Conservation (phyloP, 768 basidiomycete genomes). For the Ephemerocybe angulata region DNA sequence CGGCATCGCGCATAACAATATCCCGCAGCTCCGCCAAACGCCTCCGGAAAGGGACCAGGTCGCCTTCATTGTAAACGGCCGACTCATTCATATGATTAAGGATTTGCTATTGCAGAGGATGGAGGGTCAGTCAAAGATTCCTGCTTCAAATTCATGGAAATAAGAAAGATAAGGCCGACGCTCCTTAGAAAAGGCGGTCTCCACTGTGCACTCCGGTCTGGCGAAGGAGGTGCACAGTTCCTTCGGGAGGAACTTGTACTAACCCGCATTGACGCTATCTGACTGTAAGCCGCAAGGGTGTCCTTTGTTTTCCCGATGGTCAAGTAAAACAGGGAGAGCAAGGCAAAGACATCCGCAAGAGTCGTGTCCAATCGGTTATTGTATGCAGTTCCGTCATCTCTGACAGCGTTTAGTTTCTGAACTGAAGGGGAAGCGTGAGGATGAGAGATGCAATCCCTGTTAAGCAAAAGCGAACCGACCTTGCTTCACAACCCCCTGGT, state of each 20-base stretch:
- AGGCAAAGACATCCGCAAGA: conserved; percentile 91
- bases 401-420: conserved; percentile 86
- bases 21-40: conserved; percentile 78
- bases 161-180: conserved; percentile 1
- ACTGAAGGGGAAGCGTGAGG: conserved; percentile 44
- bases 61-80: conserved; percentile 86
- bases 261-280: conserved; percentile 93
- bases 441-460: background rate
- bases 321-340: conserved; percentile 95
- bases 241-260: conserved; percentile 35
- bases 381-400: conserved; percentile 69
- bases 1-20: conserved; percentile 81
- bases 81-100: conserved; percentile 95
- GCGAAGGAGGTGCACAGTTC: background rate
- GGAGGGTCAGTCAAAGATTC: conserved; percentile 11
- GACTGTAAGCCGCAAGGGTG: conserved; percentile 92
- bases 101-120: conserved; percentile 66
- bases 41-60: conserved; percentile 83
- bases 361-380: conserved; percentile 94
- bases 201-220: conserved; percentile 13
- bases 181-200: conserved; percentile 14
- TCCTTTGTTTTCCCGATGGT: conserved; percentile 96
- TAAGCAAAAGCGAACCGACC: conserved; percentile 42
- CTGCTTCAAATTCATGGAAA: background rate
- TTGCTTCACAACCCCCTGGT: conserved; percentile 92